phyloP scores from a whole-genome alignment of 768 basidiomycete species.

The Clavulina sp. region DNA sequence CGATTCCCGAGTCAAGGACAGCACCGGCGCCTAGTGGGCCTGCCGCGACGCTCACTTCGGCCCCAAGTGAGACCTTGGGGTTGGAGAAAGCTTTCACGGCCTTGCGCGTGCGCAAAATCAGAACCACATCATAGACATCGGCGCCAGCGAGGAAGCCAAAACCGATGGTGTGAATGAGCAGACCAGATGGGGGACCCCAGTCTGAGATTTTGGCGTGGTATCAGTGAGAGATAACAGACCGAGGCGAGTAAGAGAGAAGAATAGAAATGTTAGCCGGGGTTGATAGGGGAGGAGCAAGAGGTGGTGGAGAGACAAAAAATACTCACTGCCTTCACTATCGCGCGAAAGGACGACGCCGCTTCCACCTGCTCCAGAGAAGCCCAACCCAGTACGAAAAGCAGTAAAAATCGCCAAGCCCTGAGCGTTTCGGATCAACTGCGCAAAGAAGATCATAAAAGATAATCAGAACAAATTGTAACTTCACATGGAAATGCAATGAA shows the following conservation, averaged over 20 bases:
- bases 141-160: constrained; percentile 5
- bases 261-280: too few species aligned
- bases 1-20: not conserved
- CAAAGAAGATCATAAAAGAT: not conserved
- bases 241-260: too few species aligned
- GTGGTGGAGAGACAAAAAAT: too few species aligned
- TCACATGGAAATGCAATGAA: not conserved
- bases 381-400: not conserved
- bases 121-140: constrained; percentile 5
- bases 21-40: constrained; percentile 1
- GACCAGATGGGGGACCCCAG: constrained; percentile 4
- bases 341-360: not conserved
- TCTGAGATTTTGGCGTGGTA: too few species aligned
- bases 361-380: not conserved
- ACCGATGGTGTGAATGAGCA: constrained; percentile 3
- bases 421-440: not conserved
- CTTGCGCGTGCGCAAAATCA: not conserved
- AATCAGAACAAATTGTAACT: too few species aligned
- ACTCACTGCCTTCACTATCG: too few species aligned
- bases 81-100: constrained; percentile 3
- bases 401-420: too few species aligned
- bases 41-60: constrained; percentile 2
- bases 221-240: not conserved
- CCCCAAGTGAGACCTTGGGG: constrained; percentile 3
- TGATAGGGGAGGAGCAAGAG: too few species aligned